Base-by-base conservation (phyloP, 1,284 basidiomycete species). In the Ceratobasidium sp. region DNA sequence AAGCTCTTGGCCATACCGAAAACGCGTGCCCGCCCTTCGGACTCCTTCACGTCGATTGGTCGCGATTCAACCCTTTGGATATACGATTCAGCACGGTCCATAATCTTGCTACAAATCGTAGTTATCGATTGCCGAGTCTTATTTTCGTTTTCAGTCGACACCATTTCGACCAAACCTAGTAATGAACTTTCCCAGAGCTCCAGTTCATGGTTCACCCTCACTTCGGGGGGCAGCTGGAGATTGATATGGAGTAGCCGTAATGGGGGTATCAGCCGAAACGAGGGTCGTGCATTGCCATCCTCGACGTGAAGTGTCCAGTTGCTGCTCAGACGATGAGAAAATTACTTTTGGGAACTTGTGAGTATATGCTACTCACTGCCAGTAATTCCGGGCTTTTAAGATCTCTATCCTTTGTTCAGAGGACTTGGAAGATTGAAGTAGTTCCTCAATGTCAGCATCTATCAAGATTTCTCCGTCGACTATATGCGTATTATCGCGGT, bases 291-390 rank as follows among this genome's bases (percentile, higher is more conserved):
- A n/a, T 89, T 86, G 9, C 80, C 79, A 31, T 89, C 89, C 11
- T 84, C 82, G 17, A 84, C 83, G 78, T 94, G 89, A 33, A 96
- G 80, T 1, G 89, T 91, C 90, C 93, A 95, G 69, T 93, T 88
- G 36, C 94, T 94, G 47, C 48, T 56, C 59, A 65, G 74, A 51
- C 41, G 57, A 24, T 54, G 56, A 60, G 62, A 75, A 44, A 65
- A n/a, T n/a, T 51, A 67, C 24, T 54, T 27, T 22, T 44, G 66
- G 41, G 1, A 75, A 74, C 79, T 76, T 41, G 36, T 41, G 57
- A 44, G 19, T 7, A 4, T 24, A 45, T 22, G 9, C 2, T 14
- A 80, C 84, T 78, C 82, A 95, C 94, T 89, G 89, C 91, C 92
- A 94, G 79, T 95, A 96, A 5, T 89, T 89, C 77, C 90, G 86